phyloP scores from a whole-genome alignment of 306 rosid species.

The Heteromeles arbutifolia region DNA sequence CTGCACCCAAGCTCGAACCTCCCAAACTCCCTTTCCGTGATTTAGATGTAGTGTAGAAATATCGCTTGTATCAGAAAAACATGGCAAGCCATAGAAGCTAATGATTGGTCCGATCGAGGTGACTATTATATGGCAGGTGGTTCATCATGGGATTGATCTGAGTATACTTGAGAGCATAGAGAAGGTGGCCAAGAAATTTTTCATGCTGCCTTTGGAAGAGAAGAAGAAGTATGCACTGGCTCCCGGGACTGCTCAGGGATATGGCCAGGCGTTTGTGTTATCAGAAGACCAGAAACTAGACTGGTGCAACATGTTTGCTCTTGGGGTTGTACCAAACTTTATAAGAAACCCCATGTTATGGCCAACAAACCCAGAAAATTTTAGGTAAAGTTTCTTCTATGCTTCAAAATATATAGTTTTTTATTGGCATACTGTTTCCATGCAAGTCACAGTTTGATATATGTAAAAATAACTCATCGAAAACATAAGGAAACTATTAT shows the following conservation, averaged over 20 bases:
- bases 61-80: neutral
- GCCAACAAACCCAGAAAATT: conserved; percentile 67
- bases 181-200: conserved; percentile 61
- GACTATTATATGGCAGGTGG: conserved; percentile 37
- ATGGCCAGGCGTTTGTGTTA: conserved; percentile 95
- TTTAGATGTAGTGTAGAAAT: neutral
- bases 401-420: neutral
- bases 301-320: conserved; percentile 99
- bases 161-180: conserved; percentile 60
- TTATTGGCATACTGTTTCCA: neutral
- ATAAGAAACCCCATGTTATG: conserved; percentile 65
- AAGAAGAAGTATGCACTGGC: conserved; percentile 81
- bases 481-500: too few species aligned
- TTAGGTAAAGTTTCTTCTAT: conserved; percentile 41
- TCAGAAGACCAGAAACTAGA: conserved; percentile 95
- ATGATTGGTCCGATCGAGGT: neutral
- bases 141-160: conserved; percentile 68
- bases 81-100: conserved; percentile 13
- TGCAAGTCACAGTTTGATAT: neutral
- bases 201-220: conserved; percentile 84
- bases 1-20: neutral
- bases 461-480: too few species aligned
- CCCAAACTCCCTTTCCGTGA: neutral
- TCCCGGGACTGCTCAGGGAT: conserved; percentile 91
- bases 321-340: conserved; percentile 64